A percentile compares a stretch with the other conserved stretches of the same genome.
phyloP scores from a whole-genome alignment of 106 monocot genomes.

The Phalaenopsis aphrodite region DNA sequence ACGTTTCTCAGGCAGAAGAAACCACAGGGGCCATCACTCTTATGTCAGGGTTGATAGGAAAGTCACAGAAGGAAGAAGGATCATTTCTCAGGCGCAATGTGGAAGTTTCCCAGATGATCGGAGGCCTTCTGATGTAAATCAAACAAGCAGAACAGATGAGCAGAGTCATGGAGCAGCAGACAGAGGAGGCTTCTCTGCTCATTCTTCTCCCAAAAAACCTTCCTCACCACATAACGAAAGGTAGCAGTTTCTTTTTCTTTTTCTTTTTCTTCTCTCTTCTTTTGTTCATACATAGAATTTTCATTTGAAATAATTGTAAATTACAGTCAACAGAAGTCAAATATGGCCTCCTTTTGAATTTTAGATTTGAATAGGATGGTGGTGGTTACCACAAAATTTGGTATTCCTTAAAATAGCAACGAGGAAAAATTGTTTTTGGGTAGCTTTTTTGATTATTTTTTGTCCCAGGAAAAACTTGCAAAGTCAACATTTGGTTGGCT shows the following conservation, averaged over 20 bases:
- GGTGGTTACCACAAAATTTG: too few relatives aligned
- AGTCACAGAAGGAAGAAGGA: conserved; percentile 61
- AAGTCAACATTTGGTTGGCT: too few relatives aligned
- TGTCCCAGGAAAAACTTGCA: too few relatives aligned
- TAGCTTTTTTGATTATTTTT: too few relatives aligned
- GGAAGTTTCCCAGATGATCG: conserved; percentile 21
- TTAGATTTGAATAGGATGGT: background rate
- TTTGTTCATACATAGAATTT: conserved; percentile 1
- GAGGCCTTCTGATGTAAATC: conserved; percentile 16
- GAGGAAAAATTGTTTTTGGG: too few relatives aligned
- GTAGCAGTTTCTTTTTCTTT: conserved; percentile 11
- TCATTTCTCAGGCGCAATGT: conserved; percentile 39
- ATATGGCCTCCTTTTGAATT: background rate
- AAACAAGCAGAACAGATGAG: too few relatives aligned
- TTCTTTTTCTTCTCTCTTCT: background rate
- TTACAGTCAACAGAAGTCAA: background rate
- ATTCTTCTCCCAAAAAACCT: conserved; percentile 55
- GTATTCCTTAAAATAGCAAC: too few relatives aligned
- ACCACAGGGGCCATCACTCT: conserved; percentile 38
- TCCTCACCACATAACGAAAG: conserved; percentile 39
- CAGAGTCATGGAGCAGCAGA: conserved; percentile 9
- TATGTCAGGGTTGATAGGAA: conserved; percentile 28
- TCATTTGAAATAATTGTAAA: conserved; percentile 11
- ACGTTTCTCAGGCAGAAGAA: conserved; percentile 38
- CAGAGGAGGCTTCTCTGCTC: conserved; percentile 23